Evolutionary conservation across 805 yeast species (phyloP).

Genomic region (Citeromyces nyonsensis): DNA sequence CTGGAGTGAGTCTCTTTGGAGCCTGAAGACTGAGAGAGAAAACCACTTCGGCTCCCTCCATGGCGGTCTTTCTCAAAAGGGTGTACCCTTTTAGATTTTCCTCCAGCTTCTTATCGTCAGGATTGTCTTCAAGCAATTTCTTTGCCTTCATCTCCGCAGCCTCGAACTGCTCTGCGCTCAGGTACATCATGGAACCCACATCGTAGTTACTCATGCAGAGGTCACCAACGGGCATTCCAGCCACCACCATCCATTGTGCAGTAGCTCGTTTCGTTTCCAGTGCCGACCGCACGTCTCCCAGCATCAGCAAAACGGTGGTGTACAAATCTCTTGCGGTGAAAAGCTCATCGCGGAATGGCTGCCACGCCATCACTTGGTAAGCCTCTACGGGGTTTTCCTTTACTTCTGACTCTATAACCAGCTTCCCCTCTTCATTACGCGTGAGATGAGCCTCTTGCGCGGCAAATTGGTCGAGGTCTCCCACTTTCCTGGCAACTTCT

Average conservation of each 20-base stretch:
- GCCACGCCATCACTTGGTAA: conserved; percentile 31
- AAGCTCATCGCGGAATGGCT: conserved; percentile 62
- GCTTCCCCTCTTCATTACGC: not conserved
- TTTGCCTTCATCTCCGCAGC: conserved; percentile 20
- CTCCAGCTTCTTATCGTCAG: not conserved
- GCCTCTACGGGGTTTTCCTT: conserved; percentile 2
- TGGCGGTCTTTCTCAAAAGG: conserved; percentile 18
- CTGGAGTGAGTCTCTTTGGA: not conserved
- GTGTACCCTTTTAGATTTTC: conserved; percentile 17
- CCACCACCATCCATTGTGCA: conserved; percentile 59
- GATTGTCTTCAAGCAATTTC: conserved; percentile 13
- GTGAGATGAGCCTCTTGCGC: not conserved
- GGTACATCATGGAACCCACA: conserved; percentile 50
- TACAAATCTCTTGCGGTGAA: conserved; percentile 65
- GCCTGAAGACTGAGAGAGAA: not conserved
- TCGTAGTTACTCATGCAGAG: conserved; percentile 52
- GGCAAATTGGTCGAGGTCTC: not conserved
- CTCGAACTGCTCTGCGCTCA: conserved; percentile 53
- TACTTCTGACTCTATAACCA: conserved; percentile 1
- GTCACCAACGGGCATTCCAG: conserved; percentile 52
- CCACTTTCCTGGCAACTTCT: not conserved
- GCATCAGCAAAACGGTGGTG: conserved; percentile 50
- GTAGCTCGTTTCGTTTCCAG: conserved; percentile 44
- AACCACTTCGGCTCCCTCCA: conserved; percentile 12
- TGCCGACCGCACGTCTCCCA: conserved; percentile 50